A percentile compares a stretch with the other conserved stretches of the same genome.
Evolutionary conservation across 306 rosid species (phyloP).

Genomic region (Nissolia schottii): DNA sequence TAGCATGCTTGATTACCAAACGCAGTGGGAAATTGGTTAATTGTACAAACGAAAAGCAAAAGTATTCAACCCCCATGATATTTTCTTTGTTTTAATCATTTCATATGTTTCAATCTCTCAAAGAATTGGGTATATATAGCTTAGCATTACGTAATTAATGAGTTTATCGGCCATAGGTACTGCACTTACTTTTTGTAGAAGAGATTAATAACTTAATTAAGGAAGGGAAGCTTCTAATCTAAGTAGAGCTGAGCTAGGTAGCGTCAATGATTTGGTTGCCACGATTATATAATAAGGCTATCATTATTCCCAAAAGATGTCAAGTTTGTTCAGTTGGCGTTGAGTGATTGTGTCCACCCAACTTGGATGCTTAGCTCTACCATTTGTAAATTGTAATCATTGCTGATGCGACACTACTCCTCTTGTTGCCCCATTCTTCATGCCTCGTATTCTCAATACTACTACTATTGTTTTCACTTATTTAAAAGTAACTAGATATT

Average conservation of each 20-base stretch:
- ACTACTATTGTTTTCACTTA: neutral
- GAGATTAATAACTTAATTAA: neutral
- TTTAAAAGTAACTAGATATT: too few species aligned
- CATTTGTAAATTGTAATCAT: constrained; percentile 12
- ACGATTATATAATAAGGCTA: constrained; percentile 5
- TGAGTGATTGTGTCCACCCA: constrained; percentile 15
- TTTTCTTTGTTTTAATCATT: neutral
- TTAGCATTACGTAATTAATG: neutral
- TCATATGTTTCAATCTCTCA: neutral
- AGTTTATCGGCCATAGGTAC: neutral
- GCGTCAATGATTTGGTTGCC: constrained; percentile 24
- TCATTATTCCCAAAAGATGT: neutral
- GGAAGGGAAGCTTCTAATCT: neutral
- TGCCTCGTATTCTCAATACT: neutral
- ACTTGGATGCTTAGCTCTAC: constrained; percentile 1
- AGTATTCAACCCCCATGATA: neutral
- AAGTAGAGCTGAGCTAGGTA: neutral
- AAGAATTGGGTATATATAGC: neutral
- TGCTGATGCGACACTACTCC: constrained; percentile 19
- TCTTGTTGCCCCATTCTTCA: neutral
- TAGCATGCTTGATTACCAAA: neutral
- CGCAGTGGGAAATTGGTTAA: neutral
- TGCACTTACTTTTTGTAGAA: neutral
- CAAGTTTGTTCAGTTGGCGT: neutral
- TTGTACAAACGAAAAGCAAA: neutral